phyloP scores from a whole-genome alignment of 2,329 filamentous ascomycete species.

The Aspergillus luchuensis region DNA sequence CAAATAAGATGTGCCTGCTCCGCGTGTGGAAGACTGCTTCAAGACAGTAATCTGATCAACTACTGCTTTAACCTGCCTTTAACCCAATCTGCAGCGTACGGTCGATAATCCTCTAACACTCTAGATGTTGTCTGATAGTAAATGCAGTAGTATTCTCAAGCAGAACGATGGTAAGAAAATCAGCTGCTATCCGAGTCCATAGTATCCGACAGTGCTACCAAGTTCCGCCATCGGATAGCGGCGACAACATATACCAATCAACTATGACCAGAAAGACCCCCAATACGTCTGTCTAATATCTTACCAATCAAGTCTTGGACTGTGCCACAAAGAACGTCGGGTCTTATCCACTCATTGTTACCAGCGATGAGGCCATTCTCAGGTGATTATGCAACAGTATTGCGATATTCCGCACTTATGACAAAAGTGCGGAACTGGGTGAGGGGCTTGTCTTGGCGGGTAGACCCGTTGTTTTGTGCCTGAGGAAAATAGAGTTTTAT shows the following conservation, averaged over 20 bases:
- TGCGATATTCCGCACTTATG: slow-evolving; percentile 27
- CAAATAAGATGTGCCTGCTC: background rate
- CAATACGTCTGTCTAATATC: background rate
- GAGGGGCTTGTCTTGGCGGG: background rate
- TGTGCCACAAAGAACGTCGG: background rate
- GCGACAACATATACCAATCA: background rate
- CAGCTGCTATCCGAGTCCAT: background rate
- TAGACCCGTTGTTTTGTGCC: too few relatives aligned
- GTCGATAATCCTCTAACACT: background rate
- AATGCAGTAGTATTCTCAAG: background rate
- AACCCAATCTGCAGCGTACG: background rate
- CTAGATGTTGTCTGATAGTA: background rate
- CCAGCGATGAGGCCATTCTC: background rate
- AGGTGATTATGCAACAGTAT: slow-evolving; percentile 10
- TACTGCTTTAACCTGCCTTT: background rate
- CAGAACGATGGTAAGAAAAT: background rate
- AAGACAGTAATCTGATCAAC: background rate
- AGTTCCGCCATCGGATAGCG: background rate
- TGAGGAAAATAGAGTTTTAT: too few relatives aligned
- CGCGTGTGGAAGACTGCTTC: background rate
- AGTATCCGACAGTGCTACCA: background rate
- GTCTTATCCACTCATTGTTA: background rate
- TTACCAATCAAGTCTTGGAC: slow-evolving; percentile 1
- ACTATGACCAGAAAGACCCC: too few relatives aligned
- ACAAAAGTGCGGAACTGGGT: slow-evolving; percentile 26